Evolutionary conservation across 2,329 filamentous ascomycete species (phyloP).

Genomic region (Ophiocordyceps camponoti-leonardi): DNA sequence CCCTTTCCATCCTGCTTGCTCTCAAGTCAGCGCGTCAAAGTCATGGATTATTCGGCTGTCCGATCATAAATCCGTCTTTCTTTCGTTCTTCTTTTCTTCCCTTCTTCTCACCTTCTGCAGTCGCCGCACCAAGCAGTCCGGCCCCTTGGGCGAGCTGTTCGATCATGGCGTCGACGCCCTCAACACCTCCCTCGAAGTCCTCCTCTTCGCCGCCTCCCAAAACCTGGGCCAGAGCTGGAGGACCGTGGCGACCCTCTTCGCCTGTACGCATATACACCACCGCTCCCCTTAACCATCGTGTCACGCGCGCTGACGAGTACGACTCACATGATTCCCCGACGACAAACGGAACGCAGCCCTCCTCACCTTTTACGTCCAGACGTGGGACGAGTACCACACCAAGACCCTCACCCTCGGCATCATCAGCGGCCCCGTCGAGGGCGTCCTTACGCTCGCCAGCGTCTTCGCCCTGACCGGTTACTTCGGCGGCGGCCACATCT

Average conservation of each 20-base stretch:
- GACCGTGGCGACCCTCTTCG: conserved; percentile 70
- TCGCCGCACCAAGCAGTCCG: conserved; percentile 77
- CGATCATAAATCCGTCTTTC: neutral
- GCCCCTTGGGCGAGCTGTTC: conserved; percentile 88
- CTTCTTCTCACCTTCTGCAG: conserved; percentile 19
- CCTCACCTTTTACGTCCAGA: conserved; percentile 96
- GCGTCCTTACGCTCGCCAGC: conserved; percentile 65
- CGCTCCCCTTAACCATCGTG: conserved; percentile 1
- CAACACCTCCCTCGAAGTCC: conserved; percentile 85
- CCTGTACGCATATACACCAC: conserved; percentile 34
- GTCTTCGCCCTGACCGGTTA: conserved; percentile 74
- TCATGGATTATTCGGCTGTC: neutral
- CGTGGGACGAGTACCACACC: conserved; percentile 98
- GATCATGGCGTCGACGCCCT: conserved; percentile 95
- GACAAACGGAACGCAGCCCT: conserved; percentile 34
- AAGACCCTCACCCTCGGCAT: conserved; percentile 86
- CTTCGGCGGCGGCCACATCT: conserved; percentile 80
- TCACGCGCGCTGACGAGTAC: neutral
- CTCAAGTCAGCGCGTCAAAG: too few relatives aligned
- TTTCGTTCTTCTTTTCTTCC: neutral
- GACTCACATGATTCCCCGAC: neutral
- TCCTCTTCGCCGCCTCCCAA: conserved; percentile 82
- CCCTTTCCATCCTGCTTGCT: neutral
- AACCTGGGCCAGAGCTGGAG: conserved; percentile 88
- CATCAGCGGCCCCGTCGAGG: conserved; percentile 88